Evolutionary conservation across 306 rosid species (phyloP), one percentile per base, ranked within the genome.

Genomic region (Prosopis cineraria): DNA sequence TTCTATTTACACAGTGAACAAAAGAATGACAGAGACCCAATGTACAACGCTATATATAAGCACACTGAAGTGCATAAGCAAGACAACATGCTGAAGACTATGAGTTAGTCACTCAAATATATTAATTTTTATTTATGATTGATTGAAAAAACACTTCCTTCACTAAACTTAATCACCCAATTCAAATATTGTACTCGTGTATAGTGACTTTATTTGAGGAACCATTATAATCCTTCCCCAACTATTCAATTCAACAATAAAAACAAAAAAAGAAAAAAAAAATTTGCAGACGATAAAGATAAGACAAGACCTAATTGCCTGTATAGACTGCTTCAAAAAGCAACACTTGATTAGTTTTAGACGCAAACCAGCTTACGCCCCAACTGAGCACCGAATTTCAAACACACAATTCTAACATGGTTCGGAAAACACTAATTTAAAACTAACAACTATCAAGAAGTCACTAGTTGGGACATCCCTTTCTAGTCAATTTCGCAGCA

Each of bases 211-310:
- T 40, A 68, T 25, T n/a, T 24, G 33, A 43, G 45, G 76, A 29
- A 64, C 1, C 22, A 50, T 6, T 39, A 2, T 50, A 75, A 43
- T 34, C 47, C 10, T 55, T 70, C 45, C 56, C 30, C 67, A 16
- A 53, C 64, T 63, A 79, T 43, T 3, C 34, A 56, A 52, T 31
- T 64, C 25, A 50, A 83, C 67, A 79, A 17, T 25, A 72, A 59
- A 79, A 60, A 7, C 40, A 30, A 52, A 37, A 16, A 34, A 31
- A n/a, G n/a, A n/a, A 27, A 22, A 1, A 44, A 31, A 16, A 43
- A 24, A 20, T 53, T n/a, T 8, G 64, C 60, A 16, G 29, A 58
- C 3, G 2, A 58, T 17, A 8, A 72, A 13, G 64, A 68, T n/a
- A 33, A 52, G 59, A 44, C 12, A n/a, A n/a, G 12, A 50, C 33